phyloP scores from a whole-genome alignment of 495 filamentous ascomycete species.

The Penicilliopsis zonata region DNA sequence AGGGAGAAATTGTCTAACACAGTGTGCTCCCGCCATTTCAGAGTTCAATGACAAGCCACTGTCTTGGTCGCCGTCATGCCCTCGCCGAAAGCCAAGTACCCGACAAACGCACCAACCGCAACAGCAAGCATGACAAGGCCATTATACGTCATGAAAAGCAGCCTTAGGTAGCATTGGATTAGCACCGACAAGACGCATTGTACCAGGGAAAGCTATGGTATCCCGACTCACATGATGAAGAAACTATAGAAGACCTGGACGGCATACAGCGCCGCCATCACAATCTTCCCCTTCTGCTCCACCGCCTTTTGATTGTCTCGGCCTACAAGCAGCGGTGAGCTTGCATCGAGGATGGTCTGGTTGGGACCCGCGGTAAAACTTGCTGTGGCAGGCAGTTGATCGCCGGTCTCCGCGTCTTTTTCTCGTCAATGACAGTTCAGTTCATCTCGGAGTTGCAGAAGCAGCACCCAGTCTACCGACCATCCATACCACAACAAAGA shows the following conservation, averaged over 20 bases:
- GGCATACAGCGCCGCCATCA: constrained; percentile 77
- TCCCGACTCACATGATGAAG: constrained; percentile 85
- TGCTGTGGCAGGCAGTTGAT: constrained; percentile 12
- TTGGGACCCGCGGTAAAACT: not conserved
- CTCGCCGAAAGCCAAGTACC: constrained; percentile 71
- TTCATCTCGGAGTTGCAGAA: not conserved
- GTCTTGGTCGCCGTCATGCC: constrained; percentile 61
- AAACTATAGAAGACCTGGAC: constrained; percentile 97
- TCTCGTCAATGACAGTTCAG: constrained; percentile 19
- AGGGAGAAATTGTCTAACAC: no score
- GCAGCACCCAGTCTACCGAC: constrained; percentile 10
- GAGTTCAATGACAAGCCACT: constrained; percentile 71
- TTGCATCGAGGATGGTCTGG: constrained; percentile 29
- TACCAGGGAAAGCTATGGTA: constrained; percentile 1
- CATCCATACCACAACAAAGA: constrained; percentile 1
- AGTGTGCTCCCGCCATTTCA: not conserved
- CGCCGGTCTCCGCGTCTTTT: constrained; percentile 36
- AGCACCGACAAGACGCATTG: constrained; percentile 3
- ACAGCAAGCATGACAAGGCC: constrained; percentile 93
- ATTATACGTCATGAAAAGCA: constrained; percentile 99
- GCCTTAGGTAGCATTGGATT: constrained; percentile 40
- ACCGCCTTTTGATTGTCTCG: constrained; percentile 32
- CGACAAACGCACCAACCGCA: constrained; percentile 76
- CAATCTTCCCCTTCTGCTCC: constrained; percentile 50
- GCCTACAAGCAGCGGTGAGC: constrained; percentile 65